phyloP scores from a whole-genome alignment of 371 early-diverging fungal species.

The Funneliformis caledonium region DNA sequence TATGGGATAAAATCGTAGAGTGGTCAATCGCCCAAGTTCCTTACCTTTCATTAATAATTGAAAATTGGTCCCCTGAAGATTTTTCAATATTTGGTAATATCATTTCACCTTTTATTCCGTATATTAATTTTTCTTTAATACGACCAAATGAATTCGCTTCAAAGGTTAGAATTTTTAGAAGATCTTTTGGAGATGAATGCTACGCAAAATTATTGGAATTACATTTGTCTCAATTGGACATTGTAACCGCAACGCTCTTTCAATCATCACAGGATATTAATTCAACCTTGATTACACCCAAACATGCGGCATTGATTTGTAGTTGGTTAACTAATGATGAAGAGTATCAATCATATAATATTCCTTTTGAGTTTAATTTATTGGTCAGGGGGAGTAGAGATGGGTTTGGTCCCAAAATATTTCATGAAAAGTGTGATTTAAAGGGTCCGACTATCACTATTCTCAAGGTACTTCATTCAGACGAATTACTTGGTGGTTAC shows the following conservation, averaged over 20 bases:
- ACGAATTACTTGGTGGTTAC: conserved; percentile 17
- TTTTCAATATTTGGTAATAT: not conserved
- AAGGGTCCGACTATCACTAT: conserved; percentile 9
- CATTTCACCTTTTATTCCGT: conserved; percentile 6
- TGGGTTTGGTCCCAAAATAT: not conserved
- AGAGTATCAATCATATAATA: not conserved
- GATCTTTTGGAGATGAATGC: not conserved
- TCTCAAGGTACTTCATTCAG: conserved; percentile 5
- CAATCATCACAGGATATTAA: not conserved
- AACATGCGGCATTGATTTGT: conserved; percentile 8
- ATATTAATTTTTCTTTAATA: conserved; percentile 7
- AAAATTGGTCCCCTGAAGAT: not conserved
- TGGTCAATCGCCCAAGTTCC: too few relatives aligned
- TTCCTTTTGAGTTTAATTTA: not conserved
- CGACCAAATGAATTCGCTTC: not conserved
- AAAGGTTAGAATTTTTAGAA: not conserved
- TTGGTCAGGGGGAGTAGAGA: not conserved
- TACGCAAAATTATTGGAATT: not conserved
- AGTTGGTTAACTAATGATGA: not conserved
- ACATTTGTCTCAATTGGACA: not conserved
- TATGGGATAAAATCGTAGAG: too few relatives aligned
- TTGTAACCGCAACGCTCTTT: not conserved
- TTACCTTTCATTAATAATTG: too few relatives aligned
- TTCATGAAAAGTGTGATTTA: not conserved
- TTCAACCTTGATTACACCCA: conserved; percentile 5